phyloP scores from a whole-genome alignment of 371 early-diverging fungal genomes.

The Rhizopus delemar region DNA sequence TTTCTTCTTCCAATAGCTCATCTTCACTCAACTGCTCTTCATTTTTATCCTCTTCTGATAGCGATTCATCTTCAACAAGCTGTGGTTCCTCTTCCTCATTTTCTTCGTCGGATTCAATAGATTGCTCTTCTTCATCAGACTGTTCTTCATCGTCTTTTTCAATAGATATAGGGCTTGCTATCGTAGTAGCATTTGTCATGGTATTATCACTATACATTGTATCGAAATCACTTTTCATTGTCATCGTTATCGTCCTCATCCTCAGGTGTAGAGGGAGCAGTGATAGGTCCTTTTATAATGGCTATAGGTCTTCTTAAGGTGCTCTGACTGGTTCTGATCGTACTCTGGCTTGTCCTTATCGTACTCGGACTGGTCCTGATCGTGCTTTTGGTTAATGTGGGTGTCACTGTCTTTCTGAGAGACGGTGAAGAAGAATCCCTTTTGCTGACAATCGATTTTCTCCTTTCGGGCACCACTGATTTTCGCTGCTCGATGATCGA shows the following conservation, averaged over 20 bases:
- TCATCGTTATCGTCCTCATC: conserved; percentile 16
- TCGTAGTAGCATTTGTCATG: neutral
- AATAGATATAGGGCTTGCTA: conserved; percentile 5
- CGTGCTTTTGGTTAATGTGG: neutral
- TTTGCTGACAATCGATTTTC: conserved; percentile 7
- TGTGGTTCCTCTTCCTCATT: conserved; percentile 11
- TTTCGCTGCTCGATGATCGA: neutral
- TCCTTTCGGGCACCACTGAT: conserved; percentile 2
- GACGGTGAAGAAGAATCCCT: neutral
- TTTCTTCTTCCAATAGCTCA: conserved; percentile 7
- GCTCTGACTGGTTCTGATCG: neutral
- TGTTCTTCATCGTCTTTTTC: conserved; percentile 2
- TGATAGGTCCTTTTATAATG: neutral
- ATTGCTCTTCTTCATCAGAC: conserved; percentile 4
- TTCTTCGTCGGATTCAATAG: conserved; percentile 5
- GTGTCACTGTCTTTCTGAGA: neutral
- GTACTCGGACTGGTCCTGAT: neutral
- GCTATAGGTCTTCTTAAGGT: no score
- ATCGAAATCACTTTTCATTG: conserved; percentile 4
- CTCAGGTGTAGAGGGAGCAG: conserved; percentile 27
- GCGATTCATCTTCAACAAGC: conserved; percentile 7
- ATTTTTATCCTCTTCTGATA: neutral
- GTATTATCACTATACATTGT: neutral
- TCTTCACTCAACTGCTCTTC: conserved; percentile 4
- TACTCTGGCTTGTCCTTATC: conserved; percentile 3